Percentiles rank a stretch among this genome's conserved stretches.
Evolutionary conservation across 192 early-diverging fungal genomes (phyloP).

Genomic region (Thamnidium elegans): DNA sequence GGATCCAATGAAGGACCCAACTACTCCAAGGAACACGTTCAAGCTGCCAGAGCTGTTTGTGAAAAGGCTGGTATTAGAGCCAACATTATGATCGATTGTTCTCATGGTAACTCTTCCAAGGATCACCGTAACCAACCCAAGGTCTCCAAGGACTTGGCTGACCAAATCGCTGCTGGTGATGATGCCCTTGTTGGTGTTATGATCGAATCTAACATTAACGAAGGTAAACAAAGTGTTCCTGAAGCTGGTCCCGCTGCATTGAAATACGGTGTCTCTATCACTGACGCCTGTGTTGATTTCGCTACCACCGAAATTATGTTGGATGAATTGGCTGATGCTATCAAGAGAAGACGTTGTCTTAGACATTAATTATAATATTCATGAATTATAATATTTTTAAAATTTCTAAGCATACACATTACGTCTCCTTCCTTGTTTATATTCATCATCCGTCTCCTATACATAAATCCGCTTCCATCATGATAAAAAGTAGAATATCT

Average conservation of each 20-base stretch:
- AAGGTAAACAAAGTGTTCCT: conserved; percentile 87
- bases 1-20: conserved; percentile 90
- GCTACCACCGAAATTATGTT: conserved; percentile 78
- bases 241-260: conserved; percentile 60
- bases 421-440: no score
- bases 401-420: no score
- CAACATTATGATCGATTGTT: conserved; percentile 93
- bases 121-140: conserved; percentile 83
- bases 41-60: conserved; percentile 55
- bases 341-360: conserved; percentile 54
- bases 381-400: no score
- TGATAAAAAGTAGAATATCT: no score
- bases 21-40: conserved; percentile 66
- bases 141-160: conserved; percentile 65
- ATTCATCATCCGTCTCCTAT: no score
- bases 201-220: conserved; percentile 89
- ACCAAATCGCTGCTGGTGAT: conserved; percentile 74
- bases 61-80: conserved; percentile 58
- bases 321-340: conserved; percentile 73
- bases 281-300: conserved; percentile 92
- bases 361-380: background rate
- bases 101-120: conserved; percentile 91
- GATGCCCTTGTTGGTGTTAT: conserved; percentile 77
- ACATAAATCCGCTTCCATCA: no score
- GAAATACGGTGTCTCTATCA: conserved; percentile 88